Percentiles rank a stretch among this genome's conserved stretches.
Evolutionary conservation across 768 basidiomycete genomes (phyloP).

Genomic region (Lactarius akahatsu): DNA sequence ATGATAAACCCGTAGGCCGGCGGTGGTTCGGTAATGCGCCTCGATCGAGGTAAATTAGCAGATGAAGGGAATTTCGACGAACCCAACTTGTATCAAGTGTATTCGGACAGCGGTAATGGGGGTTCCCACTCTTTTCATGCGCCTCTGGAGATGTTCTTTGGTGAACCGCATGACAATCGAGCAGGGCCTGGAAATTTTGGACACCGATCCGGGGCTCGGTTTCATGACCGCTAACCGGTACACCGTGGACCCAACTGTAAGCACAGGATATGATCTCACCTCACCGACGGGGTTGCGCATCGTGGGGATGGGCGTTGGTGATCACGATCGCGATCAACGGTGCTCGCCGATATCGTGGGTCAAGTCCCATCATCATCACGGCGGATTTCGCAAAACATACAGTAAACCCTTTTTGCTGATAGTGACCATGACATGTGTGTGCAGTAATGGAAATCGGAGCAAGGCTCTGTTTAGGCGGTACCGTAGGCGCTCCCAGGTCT

Average conservation of each 20-base stretch:
- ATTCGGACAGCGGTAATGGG: background rate
- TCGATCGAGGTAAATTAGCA: constrained; percentile 2
- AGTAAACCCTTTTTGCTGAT: background rate
- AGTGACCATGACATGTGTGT: background rate
- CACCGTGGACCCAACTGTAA: background rate
- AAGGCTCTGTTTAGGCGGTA: background rate
- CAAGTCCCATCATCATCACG: background rate
- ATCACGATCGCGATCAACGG: background rate
- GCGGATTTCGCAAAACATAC: background rate
- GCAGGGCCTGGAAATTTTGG: background rate
- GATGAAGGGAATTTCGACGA: background rate
- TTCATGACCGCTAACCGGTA: background rate
- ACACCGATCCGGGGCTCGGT: constrained; percentile 4
- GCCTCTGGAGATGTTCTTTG: background rate
- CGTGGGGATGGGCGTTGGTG: background rate
- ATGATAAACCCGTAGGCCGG: background rate
- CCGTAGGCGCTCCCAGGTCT: background rate
- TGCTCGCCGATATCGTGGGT: background rate
- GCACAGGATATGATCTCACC: background rate
- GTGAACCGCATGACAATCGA: constrained; percentile 3
- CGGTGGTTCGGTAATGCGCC: background rate
- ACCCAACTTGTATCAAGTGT: background rate
- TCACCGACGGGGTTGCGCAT: background rate
- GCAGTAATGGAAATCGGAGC: constrained; percentile 3
- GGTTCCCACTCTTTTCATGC: background rate